Percentiles rank a stretch among this genome's conserved stretches.
These are phyloP conservation scores for Fusarium newnesense DNA, from an alignment of 2,329 filamentous ascomycete species.

Conservation along the genomic window DNA sequence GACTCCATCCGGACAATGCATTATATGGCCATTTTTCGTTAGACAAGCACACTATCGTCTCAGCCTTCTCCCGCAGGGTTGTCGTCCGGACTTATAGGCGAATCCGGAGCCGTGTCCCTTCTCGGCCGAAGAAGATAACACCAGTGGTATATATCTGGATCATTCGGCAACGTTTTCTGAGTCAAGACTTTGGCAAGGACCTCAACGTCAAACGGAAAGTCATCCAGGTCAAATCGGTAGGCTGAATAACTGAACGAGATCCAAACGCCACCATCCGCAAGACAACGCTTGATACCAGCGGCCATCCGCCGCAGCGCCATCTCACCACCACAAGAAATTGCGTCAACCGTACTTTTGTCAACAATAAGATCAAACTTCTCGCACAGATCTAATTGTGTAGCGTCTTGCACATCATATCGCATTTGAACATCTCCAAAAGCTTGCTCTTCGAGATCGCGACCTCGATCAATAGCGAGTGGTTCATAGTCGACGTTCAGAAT, in stretches of 20 bases:
- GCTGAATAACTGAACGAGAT: conserved; percentile 60
- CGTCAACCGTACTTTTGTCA: conserved; percentile 62
- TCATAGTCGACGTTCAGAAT: conserved; percentile 63
- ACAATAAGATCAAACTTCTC: conserved; percentile 55
- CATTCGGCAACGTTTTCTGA: conserved; percentile 52
- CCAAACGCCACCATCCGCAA: conserved; percentile 55
- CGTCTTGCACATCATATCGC: conserved; percentile 58
- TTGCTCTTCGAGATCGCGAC: conserved; percentile 52
- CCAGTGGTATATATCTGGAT: conserved; percentile 59
- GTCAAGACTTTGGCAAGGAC: conserved; percentile 56
- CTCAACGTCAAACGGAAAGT: conserved; percentile 54
- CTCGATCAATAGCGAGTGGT: conserved; percentile 57
- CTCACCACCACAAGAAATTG: conserved; percentile 58
- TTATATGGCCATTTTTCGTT: background rate
- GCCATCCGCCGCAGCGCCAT: conserved; percentile 53
- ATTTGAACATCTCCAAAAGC: conserved; percentile 57
- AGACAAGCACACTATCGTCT: background rate
- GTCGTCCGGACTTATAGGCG: conserved; percentile 1
- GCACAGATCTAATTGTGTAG: conserved; percentile 49
- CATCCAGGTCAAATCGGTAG: conserved; percentile 51
- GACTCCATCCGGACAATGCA: background rate
- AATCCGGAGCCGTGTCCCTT: conserved; percentile 9
- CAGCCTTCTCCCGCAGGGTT: conserved; percentile 15
- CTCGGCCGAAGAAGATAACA: conserved; percentile 57
- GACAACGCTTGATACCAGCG: conserved; percentile 47